Percentiles rank a stretch among this genome's conserved stretches.
phyloP scores from a whole-genome alignment of 2,329 filamentous ascomycete species.

The Fusarium verticillioides region DNA sequence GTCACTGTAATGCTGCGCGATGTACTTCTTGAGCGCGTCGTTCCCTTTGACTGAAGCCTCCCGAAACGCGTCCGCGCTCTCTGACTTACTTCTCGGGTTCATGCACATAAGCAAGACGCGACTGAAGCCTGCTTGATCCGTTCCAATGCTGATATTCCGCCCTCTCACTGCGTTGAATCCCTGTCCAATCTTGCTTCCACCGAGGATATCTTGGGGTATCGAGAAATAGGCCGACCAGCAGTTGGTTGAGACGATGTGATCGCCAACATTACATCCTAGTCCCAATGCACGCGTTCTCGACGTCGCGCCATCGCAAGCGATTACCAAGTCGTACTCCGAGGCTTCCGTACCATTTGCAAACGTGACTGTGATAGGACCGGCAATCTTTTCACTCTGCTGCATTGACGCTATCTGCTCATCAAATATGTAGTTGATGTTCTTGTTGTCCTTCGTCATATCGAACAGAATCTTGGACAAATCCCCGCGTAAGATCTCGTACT shows the following conservation, averaged over 20 bases:
- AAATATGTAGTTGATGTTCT: conserved; percentile 17
- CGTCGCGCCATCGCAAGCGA: conserved; percentile 15
- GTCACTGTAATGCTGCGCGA: conserved; percentile 54
- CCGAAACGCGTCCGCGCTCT: conserved; percentile 50
- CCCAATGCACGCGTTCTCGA: conserved; percentile 13
- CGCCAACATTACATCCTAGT: neutral
- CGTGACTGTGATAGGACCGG: neutral
- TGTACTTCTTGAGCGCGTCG: conserved; percentile 48
- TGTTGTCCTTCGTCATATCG: conserved; percentile 4
- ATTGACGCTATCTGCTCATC: conserved; percentile 16
- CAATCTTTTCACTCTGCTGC: neutral
- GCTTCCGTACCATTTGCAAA: conserved; percentile 10
- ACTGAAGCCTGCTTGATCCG: conserved; percentile 48
- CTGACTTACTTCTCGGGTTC: conserved; percentile 43
- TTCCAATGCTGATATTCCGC: conserved; percentile 50
- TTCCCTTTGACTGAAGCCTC: conserved; percentile 49
- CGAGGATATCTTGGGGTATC: conserved; percentile 51
- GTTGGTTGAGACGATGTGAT: conserved; percentile 38
- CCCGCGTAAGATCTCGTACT: conserved; percentile 18
- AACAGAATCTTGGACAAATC: conserved; percentile 16
- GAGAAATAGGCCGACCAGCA: conserved; percentile 57
- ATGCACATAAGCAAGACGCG: conserved; percentile 51
- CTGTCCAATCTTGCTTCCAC: conserved; percentile 51
- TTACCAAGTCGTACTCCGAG: conserved; percentile 12
- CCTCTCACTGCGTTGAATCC: conserved; percentile 53